Conservation (phyloP, 257 asterid genomes). For the Lycium ferocissimum region DNA sequence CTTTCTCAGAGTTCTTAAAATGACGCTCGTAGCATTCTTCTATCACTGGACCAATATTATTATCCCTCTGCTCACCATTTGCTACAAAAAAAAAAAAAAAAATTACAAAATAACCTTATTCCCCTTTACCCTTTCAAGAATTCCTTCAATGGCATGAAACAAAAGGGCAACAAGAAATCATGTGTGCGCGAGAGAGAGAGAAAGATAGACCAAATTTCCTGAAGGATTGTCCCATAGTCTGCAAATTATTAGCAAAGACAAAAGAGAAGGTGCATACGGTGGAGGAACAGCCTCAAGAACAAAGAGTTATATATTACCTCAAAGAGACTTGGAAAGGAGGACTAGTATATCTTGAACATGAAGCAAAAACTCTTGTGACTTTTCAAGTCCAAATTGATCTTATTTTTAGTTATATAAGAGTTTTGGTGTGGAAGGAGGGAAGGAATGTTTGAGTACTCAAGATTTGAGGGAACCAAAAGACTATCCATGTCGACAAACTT, state of each 20-base stretch:
- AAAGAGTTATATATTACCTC: no score
- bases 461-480: slow-evolving; percentile 2
- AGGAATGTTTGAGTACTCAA: slow-evolving; percentile 23
- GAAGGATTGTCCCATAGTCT: slow-evolving; percentile 66
- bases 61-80: slow-evolving; percentile 50
- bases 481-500: not conserved
- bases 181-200: not conserved
- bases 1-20: slow-evolving; percentile 31
- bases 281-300: not conserved
- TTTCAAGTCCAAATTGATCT: not conserved
- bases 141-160: not conserved
- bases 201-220: slow-evolving; percentile 51
- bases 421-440: slow-evolving; percentile 8
- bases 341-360: no score
- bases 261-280: not conserved
- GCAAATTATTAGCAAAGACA: not conserved
- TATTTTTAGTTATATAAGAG: not conserved
- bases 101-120: not conserved
- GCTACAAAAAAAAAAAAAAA: slow-evolving; percentile 45
- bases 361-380: not conserved
- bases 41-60: slow-evolving; percentile 39
- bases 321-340: no score
- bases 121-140: not conserved
- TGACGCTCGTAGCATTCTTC: slow-evolving; percentile 52
- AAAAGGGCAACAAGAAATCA: not conserved